These are phyloP conservation scores for Allantophomopsis cytisporea DNA, from an alignment of 2,329 filamentous ascomycete species.

Conservation along the genomic window DNA sequence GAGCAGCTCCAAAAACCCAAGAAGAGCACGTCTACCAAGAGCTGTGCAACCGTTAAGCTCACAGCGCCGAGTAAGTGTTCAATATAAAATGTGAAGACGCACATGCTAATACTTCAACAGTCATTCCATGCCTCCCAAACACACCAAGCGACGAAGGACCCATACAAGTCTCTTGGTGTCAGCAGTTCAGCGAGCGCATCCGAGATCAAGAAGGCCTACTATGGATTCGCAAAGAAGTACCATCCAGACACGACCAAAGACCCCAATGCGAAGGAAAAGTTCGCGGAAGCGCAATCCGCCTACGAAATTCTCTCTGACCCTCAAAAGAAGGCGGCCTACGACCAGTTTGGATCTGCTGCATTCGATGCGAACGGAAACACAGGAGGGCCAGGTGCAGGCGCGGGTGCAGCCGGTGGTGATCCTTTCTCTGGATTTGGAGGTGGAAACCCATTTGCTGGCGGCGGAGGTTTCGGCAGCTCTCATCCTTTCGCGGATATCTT, in stretches of 20 bases:
- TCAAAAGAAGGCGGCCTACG: constrained; percentile 84
- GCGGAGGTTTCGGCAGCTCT: constrained; percentile 58
- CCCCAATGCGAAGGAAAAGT: constrained; percentile 81
- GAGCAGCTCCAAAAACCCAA: background rate
- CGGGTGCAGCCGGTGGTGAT: constrained; percentile 36
- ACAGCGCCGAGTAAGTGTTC: no score
- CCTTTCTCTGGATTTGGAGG: constrained; percentile 52
- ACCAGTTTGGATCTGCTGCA: constrained; percentile 77
- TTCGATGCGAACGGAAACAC: constrained; percentile 55
- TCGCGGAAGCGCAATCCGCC: constrained; percentile 81
- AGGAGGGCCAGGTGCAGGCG: constrained; percentile 30
- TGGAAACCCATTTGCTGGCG: constrained; percentile 40
- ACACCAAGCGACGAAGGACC: constrained; percentile 43
- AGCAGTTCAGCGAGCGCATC: constrained; percentile 63
- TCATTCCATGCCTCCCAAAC: constrained; percentile 16
- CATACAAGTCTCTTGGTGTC: constrained; percentile 79
- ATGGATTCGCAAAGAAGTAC: constrained; percentile 92
- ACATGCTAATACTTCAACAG: constrained; percentile 5
- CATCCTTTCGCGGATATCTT: constrained; percentile 98
- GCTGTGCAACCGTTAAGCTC: background rate
- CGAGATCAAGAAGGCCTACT: constrained; percentile 98
- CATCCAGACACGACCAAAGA: constrained; percentile 99
- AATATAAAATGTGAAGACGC: no score
- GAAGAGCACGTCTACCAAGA: background rate
- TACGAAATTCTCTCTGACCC: constrained; percentile 91